Evolutionary conservation across 768 basidiomycete genomes (phyloP), one percentile per base, ranked within the genome.

Genomic region (Lactifluus rugatus): DNA sequence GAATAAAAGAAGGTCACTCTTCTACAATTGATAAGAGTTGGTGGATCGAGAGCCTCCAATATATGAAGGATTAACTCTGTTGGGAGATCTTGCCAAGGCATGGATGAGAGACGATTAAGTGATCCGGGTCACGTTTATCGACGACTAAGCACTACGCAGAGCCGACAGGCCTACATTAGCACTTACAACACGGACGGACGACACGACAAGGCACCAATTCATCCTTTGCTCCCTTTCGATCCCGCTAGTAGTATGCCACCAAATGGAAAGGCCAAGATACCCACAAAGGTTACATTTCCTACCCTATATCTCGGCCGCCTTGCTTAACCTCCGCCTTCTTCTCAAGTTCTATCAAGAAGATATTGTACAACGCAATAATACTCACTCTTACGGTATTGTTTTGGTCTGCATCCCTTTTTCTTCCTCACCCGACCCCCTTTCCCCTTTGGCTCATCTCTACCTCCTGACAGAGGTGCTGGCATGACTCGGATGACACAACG

Each of bases 401-500:
- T 69, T 90, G 71, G 89, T 89, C 68, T 59, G 75, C 64, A 49
- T 21, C 28, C 42, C 25, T 21, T 31, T 57, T 23, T 62, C 57
- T 37, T 32, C 44, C 28, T 16, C 37, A 36, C 32, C 10, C 3
- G 25, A 46, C 16, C 17, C 21, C 31, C 41, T 21, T 45, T 17
- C 17, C 49, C 9, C 28, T 31, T 39, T 19, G 48, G 56, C 49
- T 55, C 45, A 62, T 31, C 41, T 49, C 14, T 50, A 50, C 58
- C 36, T 48, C 45, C 48, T 51, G 52, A 9, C 67, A 93, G 91
- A 81, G 89, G 71, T 89, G 85, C 66, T 93, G 91, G 92, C 85
- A 89, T 61, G 89, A 93, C 68, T 82, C 84, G 10, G 90, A 93
- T 62, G 89, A 90, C 58, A 67, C 81, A 14, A 77, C 76, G 32